Percentiles rank a stretch among this genome's conserved stretches.
Evolutionary conservation across 305 asterid genomes (phyloP).

Genomic region (Fraxinus paxiana): DNA sequence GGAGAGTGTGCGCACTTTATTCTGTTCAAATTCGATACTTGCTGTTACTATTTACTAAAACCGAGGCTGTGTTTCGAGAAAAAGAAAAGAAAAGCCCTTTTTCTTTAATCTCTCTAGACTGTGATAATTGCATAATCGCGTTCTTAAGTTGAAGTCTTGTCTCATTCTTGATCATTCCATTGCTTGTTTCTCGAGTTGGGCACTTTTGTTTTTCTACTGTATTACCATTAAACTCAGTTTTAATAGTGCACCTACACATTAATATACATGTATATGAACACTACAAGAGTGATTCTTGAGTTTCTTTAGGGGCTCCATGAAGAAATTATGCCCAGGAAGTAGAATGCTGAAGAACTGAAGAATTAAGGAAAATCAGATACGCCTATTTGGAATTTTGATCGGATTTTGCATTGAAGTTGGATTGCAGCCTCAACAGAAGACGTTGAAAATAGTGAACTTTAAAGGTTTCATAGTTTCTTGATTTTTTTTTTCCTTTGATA

Average conservation of each 20-base stretch:
- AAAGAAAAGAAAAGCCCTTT: conserved; percentile 23
- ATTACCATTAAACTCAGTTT: not conserved
- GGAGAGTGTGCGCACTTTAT: conserved; percentile 51
- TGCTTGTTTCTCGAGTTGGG: conserved; percentile 31
- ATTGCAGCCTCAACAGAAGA: conserved; percentile 14
- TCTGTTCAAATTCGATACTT: conserved; percentile 62
- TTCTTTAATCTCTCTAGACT: conserved; percentile 29
- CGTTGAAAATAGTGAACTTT: conserved; percentile 16
- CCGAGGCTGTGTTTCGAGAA: conserved; percentile 46
- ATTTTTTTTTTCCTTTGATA: conserved; percentile 12
- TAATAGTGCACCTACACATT: conserved; percentile 16
- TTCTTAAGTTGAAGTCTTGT: conserved; percentile 57
- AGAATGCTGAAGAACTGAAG: conserved; percentile 23
- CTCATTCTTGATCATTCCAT: conserved; percentile 48
- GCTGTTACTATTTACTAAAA: conserved; percentile 43
- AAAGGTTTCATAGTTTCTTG: conserved; percentile 14
- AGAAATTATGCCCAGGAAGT: not conserved
- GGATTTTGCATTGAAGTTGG: conserved; percentile 23
- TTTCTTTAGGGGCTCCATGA: conserved; percentile 21
- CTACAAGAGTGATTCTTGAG: conserved; percentile 16
- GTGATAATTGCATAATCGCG: conserved; percentile 58
- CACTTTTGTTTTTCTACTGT: conserved; percentile 23
- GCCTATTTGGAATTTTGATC: conserved; percentile 28
- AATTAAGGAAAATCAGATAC: conserved; percentile 4
- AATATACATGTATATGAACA: not conserved